Base-by-base conservation (phyloP, 495 filamentous ascomycete species). In the Penicillium simplicissimum region DNA sequence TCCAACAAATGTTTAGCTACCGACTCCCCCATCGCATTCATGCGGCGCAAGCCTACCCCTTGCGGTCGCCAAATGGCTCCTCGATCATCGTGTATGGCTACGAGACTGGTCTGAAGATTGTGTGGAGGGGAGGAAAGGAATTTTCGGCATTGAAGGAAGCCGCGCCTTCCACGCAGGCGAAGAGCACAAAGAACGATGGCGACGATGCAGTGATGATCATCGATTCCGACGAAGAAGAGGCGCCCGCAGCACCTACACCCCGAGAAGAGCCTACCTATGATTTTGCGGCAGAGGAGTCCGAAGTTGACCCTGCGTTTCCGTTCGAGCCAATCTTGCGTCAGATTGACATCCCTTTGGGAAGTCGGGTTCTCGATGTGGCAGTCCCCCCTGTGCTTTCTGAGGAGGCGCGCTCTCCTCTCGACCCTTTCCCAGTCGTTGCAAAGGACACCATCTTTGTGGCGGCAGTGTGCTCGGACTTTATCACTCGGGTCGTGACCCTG, bases 11-110 rank as follows among this genome's bases (percentile, higher is more conserved):
- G 42, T 66, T 62, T 63, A 95, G 90, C 74, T 96, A 96, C 69
- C 82, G 90, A 56, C 81, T 95, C 19, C 80, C 85, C 49, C 85
- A 90, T 70, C 89, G 91, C 66, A 80, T 93, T 55, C 81, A 93
- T 74, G 76, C 86, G 40, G 85, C 90, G 35, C 85, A 88, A 70
- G 81, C 84, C 55, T 96, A 96, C 70, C 92, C 93, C 8, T 74
- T 92, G 25, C 81, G 80, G 56, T 85, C 92, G 8, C 87, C 90
- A 7, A 95, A 96, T 71, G 92, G 91, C 65, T 93, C 93, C 9
- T 90, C 87, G 2, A 83, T 97, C 68, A 82, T 96, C 55, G 68
- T 96, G 33, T 94, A 95, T 70, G 92, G 88, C 56, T 88, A 95
- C 62, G 88, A 92, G 37, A 87, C 85, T 69, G 93, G 93, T 25